Evolutionary conservation across 352 stramenopile species (phyloP).

Genomic region (Globisporangium echinulatum): DNA sequence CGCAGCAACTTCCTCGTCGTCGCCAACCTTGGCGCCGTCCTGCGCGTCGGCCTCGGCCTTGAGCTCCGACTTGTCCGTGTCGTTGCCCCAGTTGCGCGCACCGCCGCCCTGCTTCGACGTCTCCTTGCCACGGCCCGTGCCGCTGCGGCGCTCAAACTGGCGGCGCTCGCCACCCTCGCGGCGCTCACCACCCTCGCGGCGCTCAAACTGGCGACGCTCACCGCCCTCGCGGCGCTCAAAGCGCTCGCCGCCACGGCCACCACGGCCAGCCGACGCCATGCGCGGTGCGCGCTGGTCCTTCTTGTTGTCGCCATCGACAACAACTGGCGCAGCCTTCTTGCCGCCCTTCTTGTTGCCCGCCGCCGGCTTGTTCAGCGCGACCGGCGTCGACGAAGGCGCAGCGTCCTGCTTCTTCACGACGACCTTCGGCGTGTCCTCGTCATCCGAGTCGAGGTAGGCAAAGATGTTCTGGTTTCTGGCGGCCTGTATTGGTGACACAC

Average conservation of each 20-base stretch:
- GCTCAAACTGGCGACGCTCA: constrained; percentile 88
- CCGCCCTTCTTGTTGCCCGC: constrained; percentile 76
- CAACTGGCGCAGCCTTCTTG: constrained; percentile 43
- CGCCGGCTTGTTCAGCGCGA: constrained; percentile 77
- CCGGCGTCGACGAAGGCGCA: constrained; percentile 40
- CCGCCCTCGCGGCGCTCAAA: constrained; percentile 49
- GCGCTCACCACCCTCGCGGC: constrained; percentile 91
- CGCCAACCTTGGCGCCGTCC: constrained; percentile 40
- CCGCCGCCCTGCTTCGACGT: constrained; percentile 93
- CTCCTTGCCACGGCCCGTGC: constrained; percentile 94
- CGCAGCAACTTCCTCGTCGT: constrained; percentile 56
- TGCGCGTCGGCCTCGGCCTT: constrained; percentile 44
- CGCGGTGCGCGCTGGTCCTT: constrained; percentile 42
- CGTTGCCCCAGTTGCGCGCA: constrained; percentile 96
- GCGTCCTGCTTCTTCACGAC: constrained; percentile 42
- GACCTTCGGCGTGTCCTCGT: constrained; percentile 66
- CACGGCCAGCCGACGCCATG: constrained; percentile 39
- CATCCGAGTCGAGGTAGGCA: constrained; percentile 67
- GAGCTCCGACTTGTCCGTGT: constrained; percentile 89
- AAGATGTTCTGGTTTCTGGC: constrained; percentile 65
- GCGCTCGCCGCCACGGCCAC: constrained; percentile 41
- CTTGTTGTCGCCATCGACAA: constrained; percentile 41
- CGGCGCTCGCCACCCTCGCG: constrained; percentile 85
- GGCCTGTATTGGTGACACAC: constrained; percentile 16
- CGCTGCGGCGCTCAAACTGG: constrained; percentile 91